These are phyloP conservation scores for Chlorella sp. DNA, from an alignment of 139 green algal species.

Conservation along the genomic window DNA sequence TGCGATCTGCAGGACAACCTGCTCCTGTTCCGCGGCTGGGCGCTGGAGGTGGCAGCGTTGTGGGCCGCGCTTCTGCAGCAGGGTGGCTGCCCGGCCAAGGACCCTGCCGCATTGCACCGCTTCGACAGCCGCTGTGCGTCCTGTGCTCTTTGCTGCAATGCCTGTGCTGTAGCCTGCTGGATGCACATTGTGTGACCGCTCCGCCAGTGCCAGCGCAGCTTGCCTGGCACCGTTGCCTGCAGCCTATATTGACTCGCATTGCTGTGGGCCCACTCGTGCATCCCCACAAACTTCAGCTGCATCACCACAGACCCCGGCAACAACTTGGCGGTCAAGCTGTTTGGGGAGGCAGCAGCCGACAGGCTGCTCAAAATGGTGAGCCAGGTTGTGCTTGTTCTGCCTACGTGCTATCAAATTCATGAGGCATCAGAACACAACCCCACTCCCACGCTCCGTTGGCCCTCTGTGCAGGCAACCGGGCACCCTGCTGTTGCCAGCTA, in stretches of 20 bases:
- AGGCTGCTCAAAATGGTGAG: conserved; percentile 12
- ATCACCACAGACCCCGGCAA: conserved; percentile 5
- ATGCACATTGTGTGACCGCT: background rate
- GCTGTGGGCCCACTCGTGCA: background rate
- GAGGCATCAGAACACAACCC: no score
- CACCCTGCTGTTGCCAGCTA: background rate
- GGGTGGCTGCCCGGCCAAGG: background rate
- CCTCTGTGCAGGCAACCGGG: background rate
- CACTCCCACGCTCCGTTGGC: no score
- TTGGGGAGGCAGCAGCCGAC: background rate
- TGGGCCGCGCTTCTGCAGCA: conserved; percentile 5
- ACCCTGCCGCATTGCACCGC: background rate
- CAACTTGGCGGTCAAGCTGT: background rate
- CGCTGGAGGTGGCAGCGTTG: background rate
- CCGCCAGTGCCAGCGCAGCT: background rate
- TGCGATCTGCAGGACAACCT: conserved; percentile 6
- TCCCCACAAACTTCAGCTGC: background rate
- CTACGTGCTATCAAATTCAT: no score
- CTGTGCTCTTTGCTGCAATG: background rate
- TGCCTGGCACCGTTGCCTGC: background rate
- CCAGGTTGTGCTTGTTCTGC: no score
- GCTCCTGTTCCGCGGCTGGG: background rate
- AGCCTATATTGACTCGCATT: no score
- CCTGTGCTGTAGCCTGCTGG: background rate
- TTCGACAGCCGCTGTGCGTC: background rate